Evolutionary conservation across 1,139 yeast species (phyloP).

Genomic region (Saccharomyces hybrid): DNA sequence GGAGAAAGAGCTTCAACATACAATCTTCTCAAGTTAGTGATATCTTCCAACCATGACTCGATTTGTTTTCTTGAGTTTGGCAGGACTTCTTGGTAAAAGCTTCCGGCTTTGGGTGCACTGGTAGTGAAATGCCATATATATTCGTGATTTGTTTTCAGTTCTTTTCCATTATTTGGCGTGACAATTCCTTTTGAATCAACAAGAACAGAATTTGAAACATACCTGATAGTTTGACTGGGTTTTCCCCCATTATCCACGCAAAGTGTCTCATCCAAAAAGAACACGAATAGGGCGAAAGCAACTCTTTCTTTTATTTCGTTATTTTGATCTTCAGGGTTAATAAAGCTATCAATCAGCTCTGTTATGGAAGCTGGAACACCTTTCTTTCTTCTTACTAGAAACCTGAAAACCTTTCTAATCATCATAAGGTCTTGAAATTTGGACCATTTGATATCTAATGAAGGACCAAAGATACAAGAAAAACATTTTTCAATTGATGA

Average conservation of each 20-base stretch:
- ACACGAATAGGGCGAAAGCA: constrained; percentile 18
- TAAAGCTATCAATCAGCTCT: constrained; percentile 7
- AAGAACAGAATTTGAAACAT: constrained; percentile 12
- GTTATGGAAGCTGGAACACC: constrained; percentile 19
- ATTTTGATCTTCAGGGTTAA: constrained; percentile 14
- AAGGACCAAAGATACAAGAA: constrained; percentile 24
- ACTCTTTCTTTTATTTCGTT: constrained; percentile 13
- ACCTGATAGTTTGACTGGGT: constrained; percentile 8
- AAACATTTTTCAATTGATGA: constrained; percentile 20
- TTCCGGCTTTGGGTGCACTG: constrained; percentile 15
- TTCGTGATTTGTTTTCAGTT: constrained; percentile 8
- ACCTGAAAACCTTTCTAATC: constrained; percentile 27
- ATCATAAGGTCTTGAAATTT: constrained; percentile 25
- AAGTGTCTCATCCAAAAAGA: constrained; percentile 21
- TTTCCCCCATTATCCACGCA: constrained; percentile 9
- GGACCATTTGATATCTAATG: constrained; percentile 14
- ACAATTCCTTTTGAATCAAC: constrained; percentile 20
- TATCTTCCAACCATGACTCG: constrained; percentile 17
- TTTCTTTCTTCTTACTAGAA: constrained; percentile 15
- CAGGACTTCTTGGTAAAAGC: constrained; percentile 17
- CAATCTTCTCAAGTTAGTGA: constrained; percentile 9
- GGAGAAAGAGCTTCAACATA: constrained; percentile 8
- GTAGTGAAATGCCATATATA: constrained; percentile 15
- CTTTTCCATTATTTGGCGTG: constrained; percentile 10
- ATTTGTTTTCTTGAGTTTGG: constrained; percentile 19